A percentile compares a stretch with the other conserved stretches of the same genome.
These are phyloP conservation scores for Entophlyctis luteolus DNA, from an alignment of 192 early-diverging fungal genomes.

Conservation along the genomic window DNA sequence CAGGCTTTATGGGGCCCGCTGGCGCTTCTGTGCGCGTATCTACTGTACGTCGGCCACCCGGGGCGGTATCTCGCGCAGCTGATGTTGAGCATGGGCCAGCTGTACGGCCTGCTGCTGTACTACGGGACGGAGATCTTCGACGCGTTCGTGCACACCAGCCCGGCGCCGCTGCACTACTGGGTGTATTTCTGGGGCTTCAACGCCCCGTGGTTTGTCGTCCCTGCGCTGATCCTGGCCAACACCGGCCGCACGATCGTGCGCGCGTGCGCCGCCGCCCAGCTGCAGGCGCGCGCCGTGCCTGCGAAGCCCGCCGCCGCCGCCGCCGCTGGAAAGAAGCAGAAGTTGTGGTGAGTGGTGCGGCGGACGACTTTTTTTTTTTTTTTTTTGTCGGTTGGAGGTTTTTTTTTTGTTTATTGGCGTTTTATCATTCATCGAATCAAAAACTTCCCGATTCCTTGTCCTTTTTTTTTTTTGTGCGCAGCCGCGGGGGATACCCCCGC, in stretches of 20 bases:
- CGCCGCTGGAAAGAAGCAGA: too few species aligned
- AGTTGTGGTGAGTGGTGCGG: too few species aligned
- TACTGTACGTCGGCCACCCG: constrained; percentile 26
- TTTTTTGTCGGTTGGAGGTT: too few species aligned
- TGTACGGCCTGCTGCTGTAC: constrained; percentile 83
- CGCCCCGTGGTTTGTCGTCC: constrained; percentile 77
- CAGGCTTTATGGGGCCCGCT: constrained; percentile 48
- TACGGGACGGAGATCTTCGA: constrained; percentile 61
- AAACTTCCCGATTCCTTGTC: too few species aligned
- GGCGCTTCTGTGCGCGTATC: constrained; percentile 36
- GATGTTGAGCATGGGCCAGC: constrained; percentile 56
- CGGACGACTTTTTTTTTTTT: too few species aligned
- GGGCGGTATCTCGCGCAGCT: constrained; percentile 52
- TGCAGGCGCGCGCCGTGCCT: not conserved
- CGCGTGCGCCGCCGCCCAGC: constrained; percentile 15
- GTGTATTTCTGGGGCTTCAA: constrained; percentile 88
- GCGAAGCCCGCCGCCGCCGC: too few species aligned
- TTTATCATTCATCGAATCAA: too few species aligned
- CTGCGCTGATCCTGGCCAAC: constrained; percentile 42
- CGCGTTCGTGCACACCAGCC: constrained; percentile 57
- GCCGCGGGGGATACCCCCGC: too few species aligned
- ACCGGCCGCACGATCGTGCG: constrained; percentile 29
- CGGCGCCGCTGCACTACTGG: constrained; percentile 80
- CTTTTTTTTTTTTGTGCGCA: too few species aligned
- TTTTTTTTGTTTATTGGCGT: not conserved